Evolutionary conservation across 1,284 basidiomycete species (phyloP), one percentile per base, ranked within the genome.

Genomic region (Pterulicium gracile): DNA sequence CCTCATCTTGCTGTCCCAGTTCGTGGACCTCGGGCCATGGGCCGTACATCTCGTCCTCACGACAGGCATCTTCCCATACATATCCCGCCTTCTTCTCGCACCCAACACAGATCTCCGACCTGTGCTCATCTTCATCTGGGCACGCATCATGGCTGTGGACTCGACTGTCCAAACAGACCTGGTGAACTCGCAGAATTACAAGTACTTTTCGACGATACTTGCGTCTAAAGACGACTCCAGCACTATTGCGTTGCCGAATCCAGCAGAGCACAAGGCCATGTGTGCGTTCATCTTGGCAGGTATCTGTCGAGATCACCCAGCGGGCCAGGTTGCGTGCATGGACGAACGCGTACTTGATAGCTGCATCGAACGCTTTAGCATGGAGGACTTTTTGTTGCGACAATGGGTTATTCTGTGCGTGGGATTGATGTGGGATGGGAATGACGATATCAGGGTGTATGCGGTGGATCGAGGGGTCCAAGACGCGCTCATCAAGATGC

Each of bases 71-170:
- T 98, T 98, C 68, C 96, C 96, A 1, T 98, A 98, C 60, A 97
- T 98, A 41, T 91, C 93, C 51, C 95, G 96, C 58, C 77, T 98
- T 3, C 75, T 98, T 2, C 94, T 96, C 64, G 93, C 93, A 0
- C 93, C 94, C 0, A 91, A 92, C 0, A 84, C 87, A 52, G 95
- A 98, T 58, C 77, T 98, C 22, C 88, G 93, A 44, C 95, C 96
- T 0, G 94, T 98, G n/a, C 73, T 98, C 23, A 97, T 98, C 55
- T 98, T 98, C 68, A 98, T 98, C 51, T 98, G 96, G 96, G 90
- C 95, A 1, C 79, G 95, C 14, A 97, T 98, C 50, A 77, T 98
- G 18, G 95, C 95, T 1, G 93, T 98, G 22, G 96, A 98, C 61
- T 81, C 86, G 4, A 81, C 84, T 17, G 96, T 96, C 50, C 95